Evolutionary conservation across 805 yeast species (phyloP).

Genomic region (Torulaspora delbrueckii): DNA sequence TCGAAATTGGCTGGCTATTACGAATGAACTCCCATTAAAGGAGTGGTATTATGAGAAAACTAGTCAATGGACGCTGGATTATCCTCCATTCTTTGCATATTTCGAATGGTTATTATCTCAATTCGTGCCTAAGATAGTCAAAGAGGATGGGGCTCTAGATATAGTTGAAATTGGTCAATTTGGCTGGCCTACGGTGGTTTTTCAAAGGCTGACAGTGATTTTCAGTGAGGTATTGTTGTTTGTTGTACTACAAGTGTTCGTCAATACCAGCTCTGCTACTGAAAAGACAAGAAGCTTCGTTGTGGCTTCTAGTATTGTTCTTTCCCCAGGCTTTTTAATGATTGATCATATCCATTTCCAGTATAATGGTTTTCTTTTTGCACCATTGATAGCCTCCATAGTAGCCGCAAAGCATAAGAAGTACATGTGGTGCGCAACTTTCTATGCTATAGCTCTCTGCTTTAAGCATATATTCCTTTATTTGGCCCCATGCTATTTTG

Average conservation of each 20-base stretch:
- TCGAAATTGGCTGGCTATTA: constrained; percentile 93
- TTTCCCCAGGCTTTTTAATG: constrained; percentile 85
- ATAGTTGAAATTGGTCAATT: constrained; percentile 61
- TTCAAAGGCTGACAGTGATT: constrained; percentile 79
- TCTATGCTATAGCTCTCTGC: constrained; percentile 75
- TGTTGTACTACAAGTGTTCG: constrained; percentile 64
- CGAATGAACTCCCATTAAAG: constrained; percentile 63
- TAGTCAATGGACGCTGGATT: constrained; percentile 90
- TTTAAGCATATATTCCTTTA: constrained; percentile 93
- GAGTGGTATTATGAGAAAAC: constrained; percentile 81
- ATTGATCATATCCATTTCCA: constrained; percentile 97
- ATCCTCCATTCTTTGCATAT: constrained; percentile 97
- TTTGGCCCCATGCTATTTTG: constrained; percentile 90
- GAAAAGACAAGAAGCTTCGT: constrained; percentile 52
- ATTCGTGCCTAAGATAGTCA: constrained; percentile 60
- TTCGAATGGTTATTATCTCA: constrained; percentile 79
- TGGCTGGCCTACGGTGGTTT: constrained; percentile 73
- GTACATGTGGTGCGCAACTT: constrained; percentile 56
- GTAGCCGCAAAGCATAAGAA: constrained; percentile 59
- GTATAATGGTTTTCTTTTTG: constrained; percentile 91
- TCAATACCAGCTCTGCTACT: constrained; percentile 44
- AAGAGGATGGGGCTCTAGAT: constrained; percentile 71
- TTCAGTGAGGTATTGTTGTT: constrained; percentile 68
- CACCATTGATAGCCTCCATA: constrained; percentile 68
- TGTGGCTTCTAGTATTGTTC: constrained; percentile 71